phyloP scores from a whole-genome alignment of 306 rosid genomes.

The Cyamopsis tetragonoloba region DNA sequence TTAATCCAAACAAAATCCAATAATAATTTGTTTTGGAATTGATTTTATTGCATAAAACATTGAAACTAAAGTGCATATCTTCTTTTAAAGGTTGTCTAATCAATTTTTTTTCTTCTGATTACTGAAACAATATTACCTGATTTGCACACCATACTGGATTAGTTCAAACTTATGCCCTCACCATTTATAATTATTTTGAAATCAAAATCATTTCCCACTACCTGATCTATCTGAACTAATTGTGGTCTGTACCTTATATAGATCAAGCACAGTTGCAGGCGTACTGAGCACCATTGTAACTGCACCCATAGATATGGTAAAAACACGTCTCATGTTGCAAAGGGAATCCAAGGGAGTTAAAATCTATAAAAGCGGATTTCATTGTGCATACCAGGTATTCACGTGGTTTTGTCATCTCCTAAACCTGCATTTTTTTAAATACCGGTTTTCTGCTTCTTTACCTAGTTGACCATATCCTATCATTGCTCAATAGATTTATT shows the following conservation, averaged over 20 bases:
- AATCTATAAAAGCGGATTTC: slow-evolving; percentile 70
- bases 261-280: slow-evolving; percentile 85
- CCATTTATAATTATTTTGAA: slow-evolving; percentile 2
- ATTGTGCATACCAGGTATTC: slow-evolving; percentile 79
- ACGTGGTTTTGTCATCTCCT: background rate
- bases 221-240: slow-evolving; percentile 25
- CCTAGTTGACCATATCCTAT: background rate
- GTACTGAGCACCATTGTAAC: slow-evolving; percentile 68
- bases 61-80: slow-evolving; percentile 2
- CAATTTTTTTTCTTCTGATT: slow-evolving; percentile 10
- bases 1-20: background rate
- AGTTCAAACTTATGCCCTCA: background rate
- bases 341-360: slow-evolving; percentile 50
- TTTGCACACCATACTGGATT: slow-evolving; percentile 3
- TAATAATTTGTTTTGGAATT: background rate
- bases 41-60: background rate
- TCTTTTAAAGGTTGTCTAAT: background rate
- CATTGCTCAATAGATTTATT: background rate
- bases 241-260: slow-evolving; percentile 36
- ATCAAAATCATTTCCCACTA: background rate
- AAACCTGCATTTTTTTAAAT: background rate
- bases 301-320: slow-evolving; percentile 89
- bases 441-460: background rate
- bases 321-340: slow-evolving; percentile 97
- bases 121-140: background rate